Conservation (phyloP, 2,329 filamentous ascomycete genomes). For the Monilinia laxa region DNA sequence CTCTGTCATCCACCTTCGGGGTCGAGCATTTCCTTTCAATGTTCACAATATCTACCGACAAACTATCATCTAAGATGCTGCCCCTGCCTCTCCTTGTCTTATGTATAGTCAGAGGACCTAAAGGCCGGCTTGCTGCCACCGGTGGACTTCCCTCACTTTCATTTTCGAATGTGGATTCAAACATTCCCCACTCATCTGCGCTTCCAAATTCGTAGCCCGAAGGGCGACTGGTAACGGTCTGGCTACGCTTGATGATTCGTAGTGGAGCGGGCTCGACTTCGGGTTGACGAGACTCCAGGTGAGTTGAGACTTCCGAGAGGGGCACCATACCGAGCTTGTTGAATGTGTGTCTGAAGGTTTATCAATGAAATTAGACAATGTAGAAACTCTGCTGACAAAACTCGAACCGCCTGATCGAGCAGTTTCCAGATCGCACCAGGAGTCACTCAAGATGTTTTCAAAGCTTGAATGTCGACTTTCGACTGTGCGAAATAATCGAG, state of each 20-base stretch:
- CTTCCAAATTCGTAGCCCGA: constrained; percentile 29
- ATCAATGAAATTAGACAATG: constrained; percentile 35
- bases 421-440: constrained; percentile 43
- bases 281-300: constrained; percentile 41
- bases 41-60: constrained; percentile 24
- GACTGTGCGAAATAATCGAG: constrained; percentile 30
- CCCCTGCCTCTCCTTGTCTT: constrained; percentile 34
- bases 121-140: constrained; percentile 32
- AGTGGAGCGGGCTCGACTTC: constrained; percentile 48
- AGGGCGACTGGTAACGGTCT: constrained; percentile 36
- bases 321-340: constrained; percentile 42
- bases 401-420: constrained; percentile 32
- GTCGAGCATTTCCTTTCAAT: background rate
- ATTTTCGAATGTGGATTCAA: constrained; percentile 28
- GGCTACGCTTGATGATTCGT: constrained; percentile 50
- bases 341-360: constrained; percentile 26
- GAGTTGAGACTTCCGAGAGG: constrained; percentile 35
- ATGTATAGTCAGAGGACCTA: constrained; percentile 37
- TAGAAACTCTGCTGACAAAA: constrained; percentile 26
- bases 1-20: background rate
- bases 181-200: constrained; percentile 28
- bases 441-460: constrained; percentile 40
- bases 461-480: constrained; percentile 10
- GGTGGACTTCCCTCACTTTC: constrained; percentile 37
- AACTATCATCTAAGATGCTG: constrained; percentile 29